phyloP scores from a whole-genome alignment of 768 basidiomycete species.

The Suillus luteus region DNA sequence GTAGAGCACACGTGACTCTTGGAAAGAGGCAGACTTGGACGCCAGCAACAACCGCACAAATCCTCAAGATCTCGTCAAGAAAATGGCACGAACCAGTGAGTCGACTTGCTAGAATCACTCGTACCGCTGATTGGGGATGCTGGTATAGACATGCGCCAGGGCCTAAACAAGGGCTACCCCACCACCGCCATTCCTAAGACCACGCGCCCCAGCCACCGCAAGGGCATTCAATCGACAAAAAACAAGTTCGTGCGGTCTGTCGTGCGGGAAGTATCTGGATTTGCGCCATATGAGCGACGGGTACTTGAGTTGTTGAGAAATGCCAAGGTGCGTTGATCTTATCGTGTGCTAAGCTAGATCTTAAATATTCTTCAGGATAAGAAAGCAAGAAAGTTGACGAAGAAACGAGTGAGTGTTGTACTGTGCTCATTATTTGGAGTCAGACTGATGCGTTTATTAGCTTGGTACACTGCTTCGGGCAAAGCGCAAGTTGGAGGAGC shows the following conservation, averaged over 20 bases:
- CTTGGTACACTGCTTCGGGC: conserved; percentile 98
- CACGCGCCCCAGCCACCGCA: conserved; percentile 83
- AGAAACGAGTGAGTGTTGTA: conserved; percentile 86
- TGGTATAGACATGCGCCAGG: conserved; percentile 74
- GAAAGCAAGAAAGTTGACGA: conserved; percentile 98
- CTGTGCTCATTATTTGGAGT: background rate
- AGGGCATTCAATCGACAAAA: conserved; percentile 87
- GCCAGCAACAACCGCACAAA: conserved; percentile 16
- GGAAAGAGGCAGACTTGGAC: conserved; percentile 25
- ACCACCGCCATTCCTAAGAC: conserved; percentile 81
- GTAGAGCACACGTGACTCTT: conserved; percentile 40
- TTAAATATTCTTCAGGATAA: conserved; percentile 68
- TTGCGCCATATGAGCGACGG: conserved; percentile 96
- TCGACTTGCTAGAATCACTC: conserved; percentile 15
- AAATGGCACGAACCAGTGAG: conserved; percentile 81
- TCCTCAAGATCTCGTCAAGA: conserved; percentile 58
- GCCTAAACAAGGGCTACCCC: conserved; percentile 86
- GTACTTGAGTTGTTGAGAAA: conserved; percentile 98
- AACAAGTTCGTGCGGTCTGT: conserved; percentile 93
- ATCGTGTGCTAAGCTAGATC: conserved; percentile 3
- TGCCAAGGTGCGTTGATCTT: conserved; percentile 73
- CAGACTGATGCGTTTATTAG: conserved; percentile 39
- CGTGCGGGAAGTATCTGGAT: conserved; percentile 95
- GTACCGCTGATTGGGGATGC: conserved; percentile 17
- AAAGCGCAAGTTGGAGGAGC: conserved; percentile 98